phyloP scores from a whole-genome alignment of 2,329 filamentous ascomycete species.

The Parascedosporium putredinis region DNA sequence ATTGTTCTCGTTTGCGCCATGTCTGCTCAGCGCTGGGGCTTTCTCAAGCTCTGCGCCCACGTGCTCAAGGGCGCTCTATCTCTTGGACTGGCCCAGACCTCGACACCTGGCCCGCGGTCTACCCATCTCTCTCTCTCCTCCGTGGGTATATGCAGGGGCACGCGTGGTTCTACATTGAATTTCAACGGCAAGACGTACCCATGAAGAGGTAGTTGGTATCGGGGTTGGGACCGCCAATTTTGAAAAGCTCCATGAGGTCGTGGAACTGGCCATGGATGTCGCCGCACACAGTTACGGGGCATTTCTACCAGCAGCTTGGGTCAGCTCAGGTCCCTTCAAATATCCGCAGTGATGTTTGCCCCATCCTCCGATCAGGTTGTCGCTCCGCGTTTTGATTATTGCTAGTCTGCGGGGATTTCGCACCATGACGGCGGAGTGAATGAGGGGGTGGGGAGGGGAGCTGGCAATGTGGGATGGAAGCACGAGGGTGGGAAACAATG shows the following conservation, averaged over 20 bases:
- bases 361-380: not conserved
- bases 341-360: not conserved
- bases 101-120: no score
- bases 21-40: not conserved
- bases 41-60: not conserved
- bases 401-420: no score
- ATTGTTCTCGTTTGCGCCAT: not conserved
- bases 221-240: constrained; percentile 94
- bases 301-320: constrained; percentile 55
- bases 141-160: no score
- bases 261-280: constrained; percentile 99
- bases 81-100: no score
- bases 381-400: no score
- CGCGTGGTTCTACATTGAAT: no score
- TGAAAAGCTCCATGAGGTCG: constrained; percentile 98
- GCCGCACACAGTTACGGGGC: constrained; percentile 94
- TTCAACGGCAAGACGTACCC: constrained; percentile 63
- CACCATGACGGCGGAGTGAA: no score
- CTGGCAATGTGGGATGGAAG: no score
- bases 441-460: no score
- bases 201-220: constrained; percentile 99
- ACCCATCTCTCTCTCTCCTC: no score
- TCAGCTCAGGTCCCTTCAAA: not conserved
- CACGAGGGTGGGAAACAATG: not conserved
- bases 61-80: no score